Conservation (phyloP, 108 stramenopile genomes). For the Skeletonema menzelii region DNA sequence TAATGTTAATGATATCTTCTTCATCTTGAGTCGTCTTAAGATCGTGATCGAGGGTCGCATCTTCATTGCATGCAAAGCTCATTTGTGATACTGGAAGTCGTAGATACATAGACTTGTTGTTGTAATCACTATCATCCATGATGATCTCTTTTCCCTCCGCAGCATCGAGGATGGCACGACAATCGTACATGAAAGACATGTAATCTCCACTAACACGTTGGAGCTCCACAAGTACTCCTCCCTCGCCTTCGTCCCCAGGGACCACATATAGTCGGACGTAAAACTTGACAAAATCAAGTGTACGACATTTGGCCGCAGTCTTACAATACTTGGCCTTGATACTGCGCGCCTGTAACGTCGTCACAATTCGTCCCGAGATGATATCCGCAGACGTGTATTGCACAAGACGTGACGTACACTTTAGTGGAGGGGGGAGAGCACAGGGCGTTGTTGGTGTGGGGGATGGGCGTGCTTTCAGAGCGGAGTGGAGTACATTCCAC, state of each 20-base stretch:
- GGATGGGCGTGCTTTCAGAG: constrained; percentile 24
- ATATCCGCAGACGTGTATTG: constrained; percentile 25
- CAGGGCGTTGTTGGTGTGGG: constrained; percentile 38
- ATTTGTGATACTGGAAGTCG: constrained; percentile 54
- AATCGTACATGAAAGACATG: constrained; percentile 64
- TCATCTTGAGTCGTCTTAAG: constrained; percentile 39
- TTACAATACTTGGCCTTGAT: constrained; percentile 65
- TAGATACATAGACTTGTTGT: constrained; percentile 21
- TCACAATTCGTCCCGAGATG: constrained; percentile 62
- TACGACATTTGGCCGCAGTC: constrained; percentile 65
- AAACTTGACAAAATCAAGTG: constrained; percentile 66
- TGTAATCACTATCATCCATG: not conserved
- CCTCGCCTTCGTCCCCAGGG: constrained; percentile 14
- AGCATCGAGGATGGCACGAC: constrained; percentile 66
- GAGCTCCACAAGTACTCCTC: constrained; percentile 67
- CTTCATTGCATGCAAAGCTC: constrained; percentile 38
- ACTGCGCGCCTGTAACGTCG: constrained; percentile 54
- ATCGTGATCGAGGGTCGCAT: not conserved
- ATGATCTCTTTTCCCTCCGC: constrained; percentile 53
- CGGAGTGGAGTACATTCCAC: constrained; percentile 30
- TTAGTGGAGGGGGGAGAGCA: not conserved
- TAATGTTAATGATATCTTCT: constrained; percentile 41
- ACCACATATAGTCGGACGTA: constrained; percentile 65
- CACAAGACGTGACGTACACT: constrained; percentile 60
- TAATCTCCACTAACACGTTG: constrained; percentile 65